Evolutionary conservation across 2,329 filamentous ascomycete genomes (phyloP).

Genomic region (Kalmusia sp.): DNA sequence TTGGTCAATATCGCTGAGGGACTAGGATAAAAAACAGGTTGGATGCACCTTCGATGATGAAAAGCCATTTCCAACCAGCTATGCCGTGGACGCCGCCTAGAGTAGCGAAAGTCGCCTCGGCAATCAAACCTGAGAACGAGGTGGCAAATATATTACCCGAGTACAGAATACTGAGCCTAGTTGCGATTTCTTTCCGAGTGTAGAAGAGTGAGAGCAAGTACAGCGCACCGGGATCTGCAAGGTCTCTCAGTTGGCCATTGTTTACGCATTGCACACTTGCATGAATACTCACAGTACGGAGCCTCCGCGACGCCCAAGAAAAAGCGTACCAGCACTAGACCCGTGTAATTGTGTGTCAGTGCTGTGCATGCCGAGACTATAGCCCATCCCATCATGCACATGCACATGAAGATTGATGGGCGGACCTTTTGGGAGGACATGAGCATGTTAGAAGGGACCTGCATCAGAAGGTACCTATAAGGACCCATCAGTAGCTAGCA

Average conservation of each 20-base stretch:
- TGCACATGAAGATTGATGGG: constrained; percentile 48
- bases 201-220: constrained; percentile 72
- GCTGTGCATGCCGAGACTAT: constrained; percentile 43
- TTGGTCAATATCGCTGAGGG: too few relatives aligned
- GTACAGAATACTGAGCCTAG: too few relatives aligned
- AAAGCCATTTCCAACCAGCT: not conserved
- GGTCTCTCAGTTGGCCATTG: too few relatives aligned
- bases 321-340: constrained; percentile 40
- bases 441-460: constrained; percentile 54
- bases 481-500: too few relatives aligned
- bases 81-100: not conserved
- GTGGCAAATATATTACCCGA: not conserved
- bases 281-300: too few relatives aligned
- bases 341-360: constrained; percentile 39
- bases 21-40: too few relatives aligned
- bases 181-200: constrained; percentile 63
- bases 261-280: too few relatives aligned
- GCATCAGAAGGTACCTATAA: constrained; percentile 39
- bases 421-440: too few relatives aligned
- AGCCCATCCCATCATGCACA: constrained; percentile 47
- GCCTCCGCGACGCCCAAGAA: constrained; percentile 40
- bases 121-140: not conserved
- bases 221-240: constrained; percentile 68
- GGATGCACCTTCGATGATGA: too few relatives aligned
- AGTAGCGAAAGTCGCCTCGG: not conserved